Base-by-base conservation (phyloP, 768 basidiomycete species). In the Exsudoporus frostii region DNA sequence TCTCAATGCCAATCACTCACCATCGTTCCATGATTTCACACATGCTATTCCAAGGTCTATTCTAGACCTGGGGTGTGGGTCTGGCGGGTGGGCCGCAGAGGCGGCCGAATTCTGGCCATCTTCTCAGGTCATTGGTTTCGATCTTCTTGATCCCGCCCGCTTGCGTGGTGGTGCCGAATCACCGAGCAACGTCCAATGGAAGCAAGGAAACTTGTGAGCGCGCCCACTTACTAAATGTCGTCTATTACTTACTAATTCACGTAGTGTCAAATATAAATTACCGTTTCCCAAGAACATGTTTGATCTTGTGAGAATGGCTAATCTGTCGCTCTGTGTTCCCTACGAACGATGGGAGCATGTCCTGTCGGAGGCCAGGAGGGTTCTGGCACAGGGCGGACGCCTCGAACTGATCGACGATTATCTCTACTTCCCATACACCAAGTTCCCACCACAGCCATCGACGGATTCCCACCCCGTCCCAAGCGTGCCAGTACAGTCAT, bases 331-430 rank as follows among this genome's bases (percentile, higher is more conserved):
- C 14, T 80, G 79, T 60, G 75, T 92, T 44, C 87, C 88, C 0
- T 66, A 76, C 40, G 71, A 77, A 6, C 69, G 75, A 36, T 92
- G 90, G 90, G 70, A 76, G 30, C 69, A 70, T 17, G 71, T 92
- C 11, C 52, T 92, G 19, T 57, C 63, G 0, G 86, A 92, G 75
- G 79, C 78, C 5, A 67, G 75, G 15, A 84, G 90, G 24, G 77
- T 92, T 10, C 73, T 92, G 14, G 72, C 70, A 13, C 73, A 73
- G 7, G 80, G 76, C 15, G 90, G 90, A 4, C 77, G 80, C 9
- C 70, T 92, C 3, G 90, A 92, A 65, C 60, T 90, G 44, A 81
- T 92, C 46, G 86, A 90, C 66, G 89, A 92, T 66, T 71, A 85
- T 59, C 70, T 87, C 32, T 66, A 79, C 57, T 89, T 88, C 60